Percentiles rank a stretch among this genome's conserved stretches.
These are phyloP conservation scores for Myriangium duriaei DNA, from an alignment of 2,329 filamentous ascomycete species.

Conservation along the genomic window DNA sequence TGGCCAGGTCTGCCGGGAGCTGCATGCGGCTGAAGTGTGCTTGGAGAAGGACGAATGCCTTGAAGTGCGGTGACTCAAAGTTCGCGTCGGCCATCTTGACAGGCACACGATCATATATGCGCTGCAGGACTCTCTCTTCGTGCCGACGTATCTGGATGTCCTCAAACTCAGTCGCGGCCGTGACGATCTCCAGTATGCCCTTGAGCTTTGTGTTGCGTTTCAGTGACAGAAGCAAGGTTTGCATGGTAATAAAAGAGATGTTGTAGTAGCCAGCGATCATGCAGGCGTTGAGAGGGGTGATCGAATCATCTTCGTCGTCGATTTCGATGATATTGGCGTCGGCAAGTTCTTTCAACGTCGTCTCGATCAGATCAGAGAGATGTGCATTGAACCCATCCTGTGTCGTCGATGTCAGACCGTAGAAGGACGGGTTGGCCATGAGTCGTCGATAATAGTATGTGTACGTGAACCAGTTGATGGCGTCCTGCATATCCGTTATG, in stretches of 20 bases:
- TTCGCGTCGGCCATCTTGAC: constrained; percentile 85
- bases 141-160: constrained; percentile 87
- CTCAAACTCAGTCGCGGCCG: constrained; percentile 93
- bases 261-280: constrained; percentile 99
- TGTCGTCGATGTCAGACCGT: constrained; percentile 75
- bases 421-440: constrained; percentile 92
- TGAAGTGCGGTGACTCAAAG: constrained; percentile 94
- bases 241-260: constrained; percentile 98
- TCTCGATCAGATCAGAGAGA: constrained; percentile 88
- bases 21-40: constrained; percentile 98
- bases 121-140: constrained; percentile 74
- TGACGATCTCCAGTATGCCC: constrained; percentile 91
- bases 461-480: constrained; percentile 96
- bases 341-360: constrained; percentile 74
- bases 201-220: constrained; percentile 86
- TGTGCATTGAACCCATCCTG: constrained; percentile 90
- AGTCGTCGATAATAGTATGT: constrained; percentile 96
- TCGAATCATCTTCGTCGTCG: constrained; percentile 73
- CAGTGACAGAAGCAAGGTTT: constrained; percentile 89
- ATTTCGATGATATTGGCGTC: constrained; percentile 94
- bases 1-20: constrained; percentile 84
- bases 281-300: constrained; percentile 82
- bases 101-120: constrained; percentile 86
- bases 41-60: constrained; percentile 91
- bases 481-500: constrained; percentile 89